phyloP scores from a whole-genome alignment of 2,329 filamentous ascomycete genomes.

The Trichoderma semiorbis region DNA sequence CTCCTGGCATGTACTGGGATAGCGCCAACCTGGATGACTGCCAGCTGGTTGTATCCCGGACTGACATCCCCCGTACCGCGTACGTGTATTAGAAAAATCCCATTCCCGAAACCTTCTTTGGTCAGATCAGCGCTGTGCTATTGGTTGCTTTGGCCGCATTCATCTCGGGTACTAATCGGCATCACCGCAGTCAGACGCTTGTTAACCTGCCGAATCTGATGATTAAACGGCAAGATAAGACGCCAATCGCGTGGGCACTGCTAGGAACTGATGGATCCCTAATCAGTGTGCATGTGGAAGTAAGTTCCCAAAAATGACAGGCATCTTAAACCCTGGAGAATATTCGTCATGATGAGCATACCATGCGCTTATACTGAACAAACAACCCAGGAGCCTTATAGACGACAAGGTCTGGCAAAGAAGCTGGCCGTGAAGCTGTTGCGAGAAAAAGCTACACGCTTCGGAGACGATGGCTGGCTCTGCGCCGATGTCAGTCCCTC shows the following conservation, averaged over 20 bases:
- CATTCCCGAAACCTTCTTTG: background rate
- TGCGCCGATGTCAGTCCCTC: constrained; percentile 62
- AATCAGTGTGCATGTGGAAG: constrained; percentile 58
- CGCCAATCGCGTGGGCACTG: constrained; percentile 63
- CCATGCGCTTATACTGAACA: background rate
- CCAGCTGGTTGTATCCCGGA: constrained; percentile 50
- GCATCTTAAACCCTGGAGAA: background rate
- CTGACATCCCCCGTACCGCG: constrained; percentile 54
- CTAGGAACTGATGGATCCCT: constrained; percentile 59
- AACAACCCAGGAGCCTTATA: constrained; percentile 44
- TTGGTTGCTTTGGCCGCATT: background rate
- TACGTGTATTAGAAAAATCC: constrained; percentile 28
- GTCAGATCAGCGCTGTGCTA: background rate
- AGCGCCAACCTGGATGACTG: constrained; percentile 51
- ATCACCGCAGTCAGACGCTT: constrained; percentile 37
- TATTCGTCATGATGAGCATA: background rate
- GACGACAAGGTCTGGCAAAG: constrained; percentile 62
- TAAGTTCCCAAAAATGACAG: constrained; percentile 20
- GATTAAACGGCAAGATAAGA: constrained; percentile 44
- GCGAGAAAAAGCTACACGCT: constrained; percentile 44
- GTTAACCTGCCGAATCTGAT: constrained; percentile 44
- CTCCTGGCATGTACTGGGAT: constrained; percentile 54
- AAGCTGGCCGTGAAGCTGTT: constrained; percentile 57
- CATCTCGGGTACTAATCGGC: background rate
- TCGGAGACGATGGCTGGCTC: constrained; percentile 49